phyloP scores from a whole-genome alignment of 768 basidiomycete genomes.

The Phaffia australis region DNA sequence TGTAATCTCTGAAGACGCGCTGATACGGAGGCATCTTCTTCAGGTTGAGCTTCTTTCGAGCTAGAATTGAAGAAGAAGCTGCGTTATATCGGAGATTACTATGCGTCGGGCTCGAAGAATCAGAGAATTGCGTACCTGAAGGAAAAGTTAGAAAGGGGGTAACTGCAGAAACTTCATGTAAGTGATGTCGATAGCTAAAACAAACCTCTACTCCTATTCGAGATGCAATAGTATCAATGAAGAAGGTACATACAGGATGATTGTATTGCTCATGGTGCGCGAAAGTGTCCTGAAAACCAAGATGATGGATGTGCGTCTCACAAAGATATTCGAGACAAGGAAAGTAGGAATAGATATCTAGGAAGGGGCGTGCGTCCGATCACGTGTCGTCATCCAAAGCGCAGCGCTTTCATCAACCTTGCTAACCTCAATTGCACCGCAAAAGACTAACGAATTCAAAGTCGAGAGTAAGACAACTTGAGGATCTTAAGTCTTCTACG shows the following conservation, averaged over 20 bases:
- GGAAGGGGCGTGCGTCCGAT: too few relatives aligned
- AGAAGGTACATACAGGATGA: slow-evolving; percentile 5
- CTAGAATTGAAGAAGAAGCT: slow-evolving; percentile 40
- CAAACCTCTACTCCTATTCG: not conserved
- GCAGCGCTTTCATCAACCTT: too few relatives aligned
- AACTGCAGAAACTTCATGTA: slow-evolving; percentile 32
- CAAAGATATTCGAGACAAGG: too few relatives aligned
- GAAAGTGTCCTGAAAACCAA: too few relatives aligned
- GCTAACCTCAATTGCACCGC: too few relatives aligned
- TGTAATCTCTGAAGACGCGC: slow-evolving; percentile 87
- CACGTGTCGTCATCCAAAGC: too few relatives aligned
- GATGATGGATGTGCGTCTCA: too few relatives aligned
- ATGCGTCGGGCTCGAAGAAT: not conserved
- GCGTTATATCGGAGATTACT: not conserved
- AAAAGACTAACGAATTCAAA: too few relatives aligned
- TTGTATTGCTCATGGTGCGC: not conserved
- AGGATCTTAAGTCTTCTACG: too few relatives aligned
- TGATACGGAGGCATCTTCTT: slow-evolving; percentile 92
- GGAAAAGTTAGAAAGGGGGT: slow-evolving; percentile 80
- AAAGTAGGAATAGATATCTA: too few relatives aligned
- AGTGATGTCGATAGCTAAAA: not conserved
- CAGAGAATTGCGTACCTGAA: slow-evolving; percentile 53
- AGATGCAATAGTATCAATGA: too few relatives aligned
- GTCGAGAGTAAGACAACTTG: too few relatives aligned
- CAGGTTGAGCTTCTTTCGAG: slow-evolving; percentile 91